Percentiles rank a stretch among this genome's conserved stretches.
Conservation (phyloP, 1,139 yeast species). For the Kodamaea plutei region DNA sequence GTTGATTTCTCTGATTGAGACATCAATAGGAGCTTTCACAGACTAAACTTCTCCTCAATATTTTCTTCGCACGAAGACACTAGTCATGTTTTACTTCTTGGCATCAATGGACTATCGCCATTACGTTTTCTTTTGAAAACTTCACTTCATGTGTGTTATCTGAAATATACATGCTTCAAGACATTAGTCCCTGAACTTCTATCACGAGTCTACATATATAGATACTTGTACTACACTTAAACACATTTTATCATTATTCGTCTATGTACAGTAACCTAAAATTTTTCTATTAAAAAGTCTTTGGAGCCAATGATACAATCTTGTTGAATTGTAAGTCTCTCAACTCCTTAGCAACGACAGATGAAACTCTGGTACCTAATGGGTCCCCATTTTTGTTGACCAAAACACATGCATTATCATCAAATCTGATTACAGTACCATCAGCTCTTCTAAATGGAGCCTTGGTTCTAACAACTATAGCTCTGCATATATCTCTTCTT, state of each 20-base stretch:
- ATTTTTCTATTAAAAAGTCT: slow-evolving; percentile 56
- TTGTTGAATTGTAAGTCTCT: slow-evolving; percentile 81
- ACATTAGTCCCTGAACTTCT: no score
- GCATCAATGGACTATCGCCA: no score
- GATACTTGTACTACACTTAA: no score
- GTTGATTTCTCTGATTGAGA: slow-evolving; percentile 21
- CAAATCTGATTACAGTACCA: slow-evolving; percentile 83
- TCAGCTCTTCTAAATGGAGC: slow-evolving; percentile 82
- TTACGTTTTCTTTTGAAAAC: no score
- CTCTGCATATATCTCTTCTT: slow-evolving; percentile 94
- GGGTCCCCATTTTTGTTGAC: slow-evolving; percentile 92
- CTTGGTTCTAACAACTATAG: slow-evolving; percentile 90
- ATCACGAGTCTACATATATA: no score
- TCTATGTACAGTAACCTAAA: no score
- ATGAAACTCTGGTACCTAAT: slow-evolving; percentile 87
- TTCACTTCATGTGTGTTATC: no score
- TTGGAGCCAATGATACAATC: slow-evolving; percentile 87
- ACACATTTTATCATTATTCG: no score
- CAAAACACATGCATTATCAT: slow-evolving; percentile 95
- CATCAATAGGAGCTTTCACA: slow-evolving; percentile 22
- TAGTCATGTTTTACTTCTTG: no score
- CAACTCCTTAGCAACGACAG: slow-evolving; percentile 90
- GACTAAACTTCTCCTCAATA: slow-evolving; percentile 6
- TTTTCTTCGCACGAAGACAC: background rate
- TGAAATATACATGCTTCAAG: no score